Evolutionary conservation across 768 basidiomycete genomes (phyloP), one percentile per base, ranked within the genome.

Genomic region (Suillus lakei): DNA sequence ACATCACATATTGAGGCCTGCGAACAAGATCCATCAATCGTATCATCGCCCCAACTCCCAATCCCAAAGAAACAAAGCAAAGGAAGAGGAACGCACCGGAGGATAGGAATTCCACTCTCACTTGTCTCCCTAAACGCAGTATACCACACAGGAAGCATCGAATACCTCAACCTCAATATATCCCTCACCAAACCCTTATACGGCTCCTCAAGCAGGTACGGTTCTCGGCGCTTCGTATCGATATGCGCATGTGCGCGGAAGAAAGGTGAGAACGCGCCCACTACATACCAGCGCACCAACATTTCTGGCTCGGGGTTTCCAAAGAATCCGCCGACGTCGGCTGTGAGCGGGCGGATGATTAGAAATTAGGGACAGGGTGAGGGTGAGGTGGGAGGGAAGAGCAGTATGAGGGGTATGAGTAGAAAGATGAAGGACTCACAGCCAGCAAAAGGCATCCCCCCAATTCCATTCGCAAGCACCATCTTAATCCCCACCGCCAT

Each of bases 271-370:
- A 99, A 97, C 1, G 89, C 87, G 30, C 98, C 98, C 59, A 97
- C 92, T 80, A 93, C 95, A 70, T 99, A 99, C 96, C 97, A 99
- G 56, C 98, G 85, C 10, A 96, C 90, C 39, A 99, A 88, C 89
- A 99, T 95, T 73, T 99, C 98, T 0, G 91, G 85, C 51, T 91
- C 88, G 0, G 98, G 96, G 77, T 99, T 96, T 21, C 98, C 96
- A 73, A 99, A 99, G 89, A 99, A 99, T 16, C 98, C 98, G 23
- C 98, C 97, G 61, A 99, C 96, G 72, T 99, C 98, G 67, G 98
- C 97, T 99, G 69, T 32, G 36, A 62, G 7, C 18, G 6, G 34
- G 15, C 36, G 46, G 2, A 16, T 21, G 34, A 13, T 53, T 10
- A 58, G 18, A 21, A 9, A 23, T 12, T 10, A 39, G 18, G n/a